Evolutionary conservation across 768 basidiomycete species (phyloP), one percentile per base, ranked within the genome.

Genomic region (Tulasnella sp.): DNA sequence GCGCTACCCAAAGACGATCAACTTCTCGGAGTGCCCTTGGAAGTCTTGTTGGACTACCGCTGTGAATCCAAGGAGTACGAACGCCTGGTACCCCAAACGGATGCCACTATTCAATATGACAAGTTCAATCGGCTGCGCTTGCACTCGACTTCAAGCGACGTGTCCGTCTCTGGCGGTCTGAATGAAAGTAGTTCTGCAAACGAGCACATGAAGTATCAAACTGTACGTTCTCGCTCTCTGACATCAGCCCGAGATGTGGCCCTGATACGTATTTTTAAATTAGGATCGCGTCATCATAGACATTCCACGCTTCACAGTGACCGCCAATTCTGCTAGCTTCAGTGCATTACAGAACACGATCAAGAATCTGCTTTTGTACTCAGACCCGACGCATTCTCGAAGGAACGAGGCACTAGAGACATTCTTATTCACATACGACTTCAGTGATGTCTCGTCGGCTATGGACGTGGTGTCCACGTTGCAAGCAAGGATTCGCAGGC

Each of bases 81-180:
- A 66, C 85, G 91, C 2, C 77, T 98, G 41, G 87, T 97, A 4
- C 87, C 90, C 2, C 87, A 90, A 69, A 90, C 92, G 0, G 82
- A 88, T 59, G 87, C 87, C 0, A 82, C 78, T 3, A 80, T 94
- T 62, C 85, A 83, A 49, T 91, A 92, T 68, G 93, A 97, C 76
- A 92, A 89, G 68, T 94, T 94, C 74, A 98, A 98, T 71, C 84
- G 85, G 43, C 77, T 96, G 8, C 83, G 93, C 34, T 73, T 92
- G 53, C 83, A 84, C 45, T 89, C 83, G 64, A 81, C 80, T 62
- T 71, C 84, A 29, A 81, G 83, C 30, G 78, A 81, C 3, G 27
- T 46, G 4, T 60, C 57, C 19, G 41, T 31, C 21, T 19, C 34
- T 30, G 19, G 9, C 34, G 21, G 60, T 27, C 29, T 30, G n/a